Evolutionary conservation across 2,329 filamentous ascomycete species (phyloP).

Genomic region (Fusarium sp.): DNA sequence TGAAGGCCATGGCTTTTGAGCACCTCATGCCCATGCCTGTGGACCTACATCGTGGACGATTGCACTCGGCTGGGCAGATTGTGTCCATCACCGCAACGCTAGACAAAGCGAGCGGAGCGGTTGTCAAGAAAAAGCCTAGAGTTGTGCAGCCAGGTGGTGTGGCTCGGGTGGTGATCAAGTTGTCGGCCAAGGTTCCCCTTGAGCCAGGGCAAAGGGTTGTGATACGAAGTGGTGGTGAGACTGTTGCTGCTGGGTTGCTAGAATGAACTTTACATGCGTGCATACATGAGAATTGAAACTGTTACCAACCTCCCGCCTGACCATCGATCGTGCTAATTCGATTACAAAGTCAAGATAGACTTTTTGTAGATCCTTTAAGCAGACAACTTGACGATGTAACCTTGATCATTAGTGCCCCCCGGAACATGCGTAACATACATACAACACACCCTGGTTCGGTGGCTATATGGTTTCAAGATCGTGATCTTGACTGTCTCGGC

Average conservation of each 20-base stretch:
- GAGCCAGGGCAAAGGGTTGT: conserved; percentile 84
- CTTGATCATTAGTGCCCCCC: background rate
- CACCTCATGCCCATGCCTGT: conserved; percentile 88
- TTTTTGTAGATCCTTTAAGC: background rate
- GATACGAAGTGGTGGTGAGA: conserved; percentile 80
- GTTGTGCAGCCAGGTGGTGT: conserved; percentile 82
- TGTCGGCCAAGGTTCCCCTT: conserved; percentile 78
- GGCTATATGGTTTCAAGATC: too few relatives aligned
- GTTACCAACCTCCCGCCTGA: background rate
- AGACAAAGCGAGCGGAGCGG: conserved; percentile 80
- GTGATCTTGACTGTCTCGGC: too few relatives aligned
- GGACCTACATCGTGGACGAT: conserved; percentile 85
- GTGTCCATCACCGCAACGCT: conserved; percentile 75
- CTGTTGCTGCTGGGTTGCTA: conserved; percentile 85
- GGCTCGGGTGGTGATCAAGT: conserved; percentile 78
- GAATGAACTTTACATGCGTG: conserved; percentile 60
- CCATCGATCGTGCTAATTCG: background rate
- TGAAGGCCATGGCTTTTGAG: conserved; percentile 89
- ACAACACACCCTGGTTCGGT: too few relatives aligned
- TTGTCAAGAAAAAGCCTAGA: conserved; percentile 83
- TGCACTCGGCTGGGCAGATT: conserved; percentile 82
- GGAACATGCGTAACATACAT: background rate
- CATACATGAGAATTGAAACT: conserved; percentile 10
- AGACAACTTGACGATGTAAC: background rate
- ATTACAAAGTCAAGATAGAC: background rate